Evolutionary conservation across 1,284 basidiomycete genomes (phyloP).

Genomic region (Leccinum griseonigrum): DNA sequence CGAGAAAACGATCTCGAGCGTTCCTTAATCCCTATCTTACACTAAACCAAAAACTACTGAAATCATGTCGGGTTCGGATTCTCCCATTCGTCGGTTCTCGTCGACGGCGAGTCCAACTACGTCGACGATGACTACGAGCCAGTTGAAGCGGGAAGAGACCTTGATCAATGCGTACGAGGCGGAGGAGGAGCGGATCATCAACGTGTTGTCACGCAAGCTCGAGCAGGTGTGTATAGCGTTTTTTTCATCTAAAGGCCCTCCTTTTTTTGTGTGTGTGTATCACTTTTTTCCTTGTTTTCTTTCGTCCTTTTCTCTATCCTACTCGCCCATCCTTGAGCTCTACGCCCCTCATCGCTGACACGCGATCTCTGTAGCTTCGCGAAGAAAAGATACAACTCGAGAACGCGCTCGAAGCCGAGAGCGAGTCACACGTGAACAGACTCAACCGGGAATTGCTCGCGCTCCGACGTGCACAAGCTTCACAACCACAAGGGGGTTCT

Average conservation of each 20-base stretch:
- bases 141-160: slow-evolving; percentile 58
- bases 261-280: no score
- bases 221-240: slow-evolving; percentile 54
- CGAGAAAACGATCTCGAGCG: neutral
- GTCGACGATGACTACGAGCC: slow-evolving; percentile 27
- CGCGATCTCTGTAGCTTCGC: slow-evolving; percentile 48
- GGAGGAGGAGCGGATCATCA: slow-evolving; percentile 83
- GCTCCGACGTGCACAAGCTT: slow-evolving; percentile 52
- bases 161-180: slow-evolving; percentile 84
- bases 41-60: neutral
- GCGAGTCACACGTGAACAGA: slow-evolving; percentile 73
- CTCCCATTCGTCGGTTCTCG: slow-evolving; percentile 57
- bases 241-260: neutral
- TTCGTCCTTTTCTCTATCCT: no score
- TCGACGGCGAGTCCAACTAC: slow-evolving; percentile 43
- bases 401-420: slow-evolving; percentile 76
- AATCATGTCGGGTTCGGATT: slow-evolving; percentile 49
- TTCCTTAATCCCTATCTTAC: neutral
- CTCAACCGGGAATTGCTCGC: slow-evolving; percentile 68
- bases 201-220: slow-evolving; percentile 72
- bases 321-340: no score
- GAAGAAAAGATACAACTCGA: slow-evolving; percentile 83
- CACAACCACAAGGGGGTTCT: slow-evolving; percentile 20
- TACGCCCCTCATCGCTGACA: neutral
- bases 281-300: no score